Conservation (phyloP, 352 stramenopile genomes). For the Phytophthora colocasiae region DNA sequence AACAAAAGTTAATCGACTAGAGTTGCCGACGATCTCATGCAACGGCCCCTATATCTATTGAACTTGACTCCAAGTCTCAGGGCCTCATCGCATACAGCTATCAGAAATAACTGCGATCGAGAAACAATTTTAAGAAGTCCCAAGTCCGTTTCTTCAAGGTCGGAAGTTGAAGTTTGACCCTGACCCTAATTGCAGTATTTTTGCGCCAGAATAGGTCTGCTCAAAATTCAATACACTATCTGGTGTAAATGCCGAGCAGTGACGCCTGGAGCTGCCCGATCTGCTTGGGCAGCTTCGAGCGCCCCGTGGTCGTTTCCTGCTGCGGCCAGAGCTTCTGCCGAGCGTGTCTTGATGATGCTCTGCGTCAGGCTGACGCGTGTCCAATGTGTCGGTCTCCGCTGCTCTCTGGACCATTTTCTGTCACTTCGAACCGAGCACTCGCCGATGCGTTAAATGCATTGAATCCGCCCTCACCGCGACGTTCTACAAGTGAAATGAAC, state of each 20-base stretch:
- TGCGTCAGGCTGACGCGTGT: conserved; percentile 52
- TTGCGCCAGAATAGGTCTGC: neutral
- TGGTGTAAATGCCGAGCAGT: conserved; percentile 11
- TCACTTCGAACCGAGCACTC: conserved; percentile 60
- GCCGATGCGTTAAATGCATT: conserved; percentile 45
- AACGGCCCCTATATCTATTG: no score
- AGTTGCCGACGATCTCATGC: no score
- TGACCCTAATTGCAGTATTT: neutral
- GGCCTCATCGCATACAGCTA: no score
- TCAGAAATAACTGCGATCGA: no score
- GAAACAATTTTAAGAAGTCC: no score
- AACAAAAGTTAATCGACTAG: no score
- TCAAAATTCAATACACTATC: no score
- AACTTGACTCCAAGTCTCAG: no score
- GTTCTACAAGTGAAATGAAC: neutral
- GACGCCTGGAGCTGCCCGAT: conserved; percentile 59
- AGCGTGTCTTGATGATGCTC: conserved; percentile 53
- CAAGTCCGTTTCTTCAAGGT: no score
- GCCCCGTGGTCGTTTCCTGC: conserved; percentile 62
- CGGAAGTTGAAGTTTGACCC: neutral
- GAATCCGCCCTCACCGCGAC: conserved; percentile 9
- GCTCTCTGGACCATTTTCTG: conserved; percentile 50
- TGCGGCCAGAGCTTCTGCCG: conserved; percentile 76
- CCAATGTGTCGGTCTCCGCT: conserved; percentile 66
- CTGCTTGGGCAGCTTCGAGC: conserved; percentile 53